phyloP scores from a whole-genome alignment of 106 monocot species.

The Xerophyta viscosa region DNA sequence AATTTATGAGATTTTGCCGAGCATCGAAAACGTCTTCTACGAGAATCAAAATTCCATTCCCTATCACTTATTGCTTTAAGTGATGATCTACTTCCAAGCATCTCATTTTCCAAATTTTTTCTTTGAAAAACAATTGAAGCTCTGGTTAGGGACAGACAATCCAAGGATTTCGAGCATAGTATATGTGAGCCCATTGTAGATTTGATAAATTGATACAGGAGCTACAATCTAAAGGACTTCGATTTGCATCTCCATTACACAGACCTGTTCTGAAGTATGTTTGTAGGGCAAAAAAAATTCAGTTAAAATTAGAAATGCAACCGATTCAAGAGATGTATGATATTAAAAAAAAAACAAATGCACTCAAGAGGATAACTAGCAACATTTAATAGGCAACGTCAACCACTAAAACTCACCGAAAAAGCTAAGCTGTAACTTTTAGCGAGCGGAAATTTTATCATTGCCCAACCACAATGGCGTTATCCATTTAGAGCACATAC shows the following conservation, averaged over 20 bases:
- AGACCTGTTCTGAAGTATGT: background rate
- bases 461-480: too few relatives aligned
- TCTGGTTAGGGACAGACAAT: constrained; percentile 1
- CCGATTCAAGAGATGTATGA: too few relatives aligned
- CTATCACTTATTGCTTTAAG: constrained; percentile 6
- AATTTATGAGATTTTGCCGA: constrained; percentile 26
- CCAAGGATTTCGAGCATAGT: constrained; percentile 5
- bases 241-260: background rate
- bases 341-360: too few relatives aligned
- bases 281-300: too few relatives aligned
- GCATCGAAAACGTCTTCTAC: constrained; percentile 9
- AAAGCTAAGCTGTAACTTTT: too few relatives aligned
- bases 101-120: constrained; percentile 6
- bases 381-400: too few relatives aligned
- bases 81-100: background rate
- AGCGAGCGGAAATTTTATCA: too few relatives aligned
- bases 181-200: constrained; percentile 11
- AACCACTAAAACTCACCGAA: too few relatives aligned
- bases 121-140: constrained; percentile 10
- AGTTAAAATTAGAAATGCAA: too few relatives aligned
- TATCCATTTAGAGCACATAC: too few relatives aligned
- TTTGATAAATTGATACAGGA: background rate
- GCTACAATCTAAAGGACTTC: background rate
- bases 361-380: too few relatives aligned
- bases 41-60: background rate